Evolutionary conservation across 2,329 filamentous ascomycete species (phyloP).

Genomic region (Pyrenochaeta sp.): DNA sequence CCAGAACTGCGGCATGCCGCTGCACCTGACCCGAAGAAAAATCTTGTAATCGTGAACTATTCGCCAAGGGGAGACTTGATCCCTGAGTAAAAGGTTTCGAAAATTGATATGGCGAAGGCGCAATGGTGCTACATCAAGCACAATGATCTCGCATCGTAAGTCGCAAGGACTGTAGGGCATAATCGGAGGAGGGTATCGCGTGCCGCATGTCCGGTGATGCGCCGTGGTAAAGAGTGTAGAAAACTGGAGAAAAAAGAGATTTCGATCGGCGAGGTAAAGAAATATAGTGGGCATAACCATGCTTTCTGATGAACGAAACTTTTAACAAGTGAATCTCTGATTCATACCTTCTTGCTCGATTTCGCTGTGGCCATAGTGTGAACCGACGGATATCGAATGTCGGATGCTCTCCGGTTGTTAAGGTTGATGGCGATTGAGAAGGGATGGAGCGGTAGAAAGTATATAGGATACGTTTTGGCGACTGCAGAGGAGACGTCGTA

Average conservation of each 20-base stretch:
- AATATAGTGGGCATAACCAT: too few relatives aligned
- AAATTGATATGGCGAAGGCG: too few relatives aligned
- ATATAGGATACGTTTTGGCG: slow-evolving; percentile 41
- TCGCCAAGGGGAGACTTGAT: too few relatives aligned
- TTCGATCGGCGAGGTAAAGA: background rate
- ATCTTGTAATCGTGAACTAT: too few relatives aligned
- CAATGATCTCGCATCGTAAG: too few relatives aligned
- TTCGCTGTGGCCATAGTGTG: slow-evolving; percentile 18
- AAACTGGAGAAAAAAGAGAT: background rate
- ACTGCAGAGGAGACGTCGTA: slow-evolving; percentile 11
- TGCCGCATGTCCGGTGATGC: background rate
- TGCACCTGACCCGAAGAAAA: too few relatives aligned
- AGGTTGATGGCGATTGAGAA: slow-evolving; percentile 42
- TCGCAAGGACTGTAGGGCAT: background rate
- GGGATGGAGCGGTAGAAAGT: slow-evolving; percentile 41
- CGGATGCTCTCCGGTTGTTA: slow-evolving; percentile 15
- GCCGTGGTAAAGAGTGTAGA: too few relatives aligned
- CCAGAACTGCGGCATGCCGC: too few relatives aligned
- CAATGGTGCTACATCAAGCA: too few relatives aligned
- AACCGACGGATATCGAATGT: slow-evolving; percentile 26
- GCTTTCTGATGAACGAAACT: background rate
- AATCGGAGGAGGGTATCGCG: background rate
- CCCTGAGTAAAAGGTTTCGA: too few relatives aligned
- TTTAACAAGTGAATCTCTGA: background rate
- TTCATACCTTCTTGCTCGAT: slow-evolving; percentile 20